Conservation (phyloP, 169 alveolate species). For the Amoebophrya sp. region DNA sequence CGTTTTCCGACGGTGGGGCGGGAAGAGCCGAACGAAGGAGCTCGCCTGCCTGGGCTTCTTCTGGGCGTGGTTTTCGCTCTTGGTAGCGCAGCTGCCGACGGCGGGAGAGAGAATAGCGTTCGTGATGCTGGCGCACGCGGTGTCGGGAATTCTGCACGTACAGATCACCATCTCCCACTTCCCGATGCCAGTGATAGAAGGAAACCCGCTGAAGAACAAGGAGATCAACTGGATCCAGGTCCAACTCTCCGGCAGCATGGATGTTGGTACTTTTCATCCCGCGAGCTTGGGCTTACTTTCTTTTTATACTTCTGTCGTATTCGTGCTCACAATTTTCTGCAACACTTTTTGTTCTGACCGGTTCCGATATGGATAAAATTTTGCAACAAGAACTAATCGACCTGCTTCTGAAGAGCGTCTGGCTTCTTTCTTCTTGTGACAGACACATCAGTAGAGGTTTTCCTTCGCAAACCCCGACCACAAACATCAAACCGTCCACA, state of each 20-base stretch:
- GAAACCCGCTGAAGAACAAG: neutral
- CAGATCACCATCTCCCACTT: constrained; percentile 24
- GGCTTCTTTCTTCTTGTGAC: no score
- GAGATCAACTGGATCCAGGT: neutral
- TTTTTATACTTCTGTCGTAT: no score
- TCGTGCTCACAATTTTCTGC: no score
- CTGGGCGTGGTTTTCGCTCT: neutral
- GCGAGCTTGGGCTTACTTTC: no score
- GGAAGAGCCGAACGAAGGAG: neutral
- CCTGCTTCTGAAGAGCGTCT: no score
- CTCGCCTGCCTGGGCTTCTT: neutral
- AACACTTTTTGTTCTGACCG: no score
- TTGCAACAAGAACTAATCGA: no score
- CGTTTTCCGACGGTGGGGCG: constrained; percentile 10
- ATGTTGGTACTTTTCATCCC: neutral
- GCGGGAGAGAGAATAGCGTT: neutral
- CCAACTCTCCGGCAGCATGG: neutral
- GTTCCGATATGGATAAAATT: no score
- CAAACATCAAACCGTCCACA: neutral
- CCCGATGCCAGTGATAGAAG: constrained; percentile 8
- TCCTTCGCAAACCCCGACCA: no score
- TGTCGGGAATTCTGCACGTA: constrained; percentile 16
- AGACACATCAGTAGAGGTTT: no score
- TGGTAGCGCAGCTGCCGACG: neutral
- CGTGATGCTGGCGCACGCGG: constrained; percentile 1